A percentile compares a stretch with the other conserved stretches of the same genome.
Evolutionary conservation across 2,329 filamentous ascomycete species (phyloP).

Genomic region (Podosphaera fusca): DNA sequence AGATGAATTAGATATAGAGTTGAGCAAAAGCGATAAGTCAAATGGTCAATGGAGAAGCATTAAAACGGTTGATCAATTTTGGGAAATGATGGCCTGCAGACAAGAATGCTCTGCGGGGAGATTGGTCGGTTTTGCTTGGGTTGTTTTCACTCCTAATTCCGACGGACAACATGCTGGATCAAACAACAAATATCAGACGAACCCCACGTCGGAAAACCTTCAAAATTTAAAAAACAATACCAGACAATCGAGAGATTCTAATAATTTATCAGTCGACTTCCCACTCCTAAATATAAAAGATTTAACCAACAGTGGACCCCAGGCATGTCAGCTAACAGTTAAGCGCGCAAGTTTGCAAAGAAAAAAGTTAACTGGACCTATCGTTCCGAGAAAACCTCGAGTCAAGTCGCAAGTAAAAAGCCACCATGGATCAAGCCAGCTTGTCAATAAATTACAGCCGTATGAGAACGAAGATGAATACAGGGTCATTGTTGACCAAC

Average conservation of each 20-base stretch:
- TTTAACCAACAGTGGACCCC: neutral
- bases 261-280: neutral
- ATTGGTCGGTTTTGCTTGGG: conserved; percentile 84
- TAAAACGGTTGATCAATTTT: conserved; percentile 70
- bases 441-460: conserved; percentile 31
- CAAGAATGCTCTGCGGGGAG: conserved; percentile 89
- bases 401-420: conserved; percentile 29
- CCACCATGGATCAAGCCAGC: neutral
- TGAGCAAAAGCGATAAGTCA: conserved; percentile 33
- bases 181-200: neutral
- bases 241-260: neutral
- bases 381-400: conserved; percentile 38
- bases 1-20: conserved; percentile 69
- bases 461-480: too few species aligned
- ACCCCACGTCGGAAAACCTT: too few species aligned
- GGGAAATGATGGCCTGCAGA: conserved; percentile 94
- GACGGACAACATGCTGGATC: neutral
- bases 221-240: neutral
- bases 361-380: conserved; percentile 31
- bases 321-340: neutral
- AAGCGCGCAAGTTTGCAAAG: conserved; percentile 18
- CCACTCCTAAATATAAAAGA: neutral
- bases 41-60: conserved; percentile 63
- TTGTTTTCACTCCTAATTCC: conserved; percentile 38
- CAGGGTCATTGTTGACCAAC: conserved; percentile 33